Evolutionary conservation across 805 yeast genomes (phyloP), one percentile per base, ranked within the genome.

Genomic region (Kuraishia borneana): DNA sequence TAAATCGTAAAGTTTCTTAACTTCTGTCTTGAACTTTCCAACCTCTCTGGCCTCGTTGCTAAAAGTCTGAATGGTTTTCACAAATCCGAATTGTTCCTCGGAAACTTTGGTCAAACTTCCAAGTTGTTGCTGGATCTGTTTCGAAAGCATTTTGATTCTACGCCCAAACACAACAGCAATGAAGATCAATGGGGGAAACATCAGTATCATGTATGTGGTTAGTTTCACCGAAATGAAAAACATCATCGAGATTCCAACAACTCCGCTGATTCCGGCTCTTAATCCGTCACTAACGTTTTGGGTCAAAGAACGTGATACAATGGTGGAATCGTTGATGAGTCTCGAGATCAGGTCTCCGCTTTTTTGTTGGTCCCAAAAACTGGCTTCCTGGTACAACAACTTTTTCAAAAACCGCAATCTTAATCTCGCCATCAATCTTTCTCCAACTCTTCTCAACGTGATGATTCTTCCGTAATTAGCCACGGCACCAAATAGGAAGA

Each of bases 211-310:
- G 37, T 83, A 77, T 6, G 80, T 74, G 0, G 96, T 84, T 39
- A 89, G 63, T 47, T 87, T 76, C 63, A 83, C 70, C 26, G 92
- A 79, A 7, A 88, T 92, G 44, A 74, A 74, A 41, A 83, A 63
- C 97, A 89, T 89, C 95, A 88, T 85, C 3, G 83, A 71, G 31
- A 88, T 60, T 5, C 96, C 97, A 27, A 84, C 94, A 31, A 71
- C 63, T 1, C 95, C 95, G 46, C 85, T 76, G 16, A 89, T 73
- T 1, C 76, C 53, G 0, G 96, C 77, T 38, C 96, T 63, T 25
- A 87, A 67, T n/a, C 97, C 97, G 52, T 89, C 96, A 37, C 92
- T 79, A 18, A 89, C 68, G 52, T 89, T 88, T 44, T 82, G 89
- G 22, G 96, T 84, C 14, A 89, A 73, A 0, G 95, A 76, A 47